A percentile compares a stretch with the other conserved stretches of the same genome.
These are phyloP conservation scores for Botrytis sinoallii DNA, from an alignment of 2,329 filamentous ascomycete genomes.

Conservation along the genomic window DNA sequence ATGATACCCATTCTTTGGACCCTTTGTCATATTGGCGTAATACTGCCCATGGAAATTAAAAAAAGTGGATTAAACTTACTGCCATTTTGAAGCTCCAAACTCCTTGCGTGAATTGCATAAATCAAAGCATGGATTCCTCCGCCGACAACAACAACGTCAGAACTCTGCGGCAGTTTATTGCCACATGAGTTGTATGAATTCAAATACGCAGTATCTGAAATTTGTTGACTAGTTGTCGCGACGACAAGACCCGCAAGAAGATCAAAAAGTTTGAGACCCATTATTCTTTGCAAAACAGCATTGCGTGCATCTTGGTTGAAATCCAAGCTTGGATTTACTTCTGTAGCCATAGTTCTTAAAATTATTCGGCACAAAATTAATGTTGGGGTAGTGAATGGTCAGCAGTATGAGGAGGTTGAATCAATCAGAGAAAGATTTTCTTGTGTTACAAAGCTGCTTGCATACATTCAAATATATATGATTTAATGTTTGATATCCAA, in stretches of 20 bases:
- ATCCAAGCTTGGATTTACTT: not conserved
- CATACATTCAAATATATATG: not conserved
- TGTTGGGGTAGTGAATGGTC: not conserved
- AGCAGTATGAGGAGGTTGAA: not conserved
- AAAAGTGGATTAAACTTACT: slow-evolving; percentile 1
- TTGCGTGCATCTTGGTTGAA: not conserved
- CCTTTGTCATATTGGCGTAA: not conserved
- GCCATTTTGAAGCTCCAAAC: slow-evolving; percentile 19
- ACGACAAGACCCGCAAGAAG: not conserved
- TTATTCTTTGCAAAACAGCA: not conserved
- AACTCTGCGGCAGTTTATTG: slow-evolving; percentile 19
- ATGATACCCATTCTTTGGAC: not conserved
- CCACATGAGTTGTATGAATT: slow-evolving; percentile 1
- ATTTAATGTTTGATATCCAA: not conserved
- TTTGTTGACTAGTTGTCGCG: not conserved
- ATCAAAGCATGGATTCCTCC: slow-evolving; percentile 32
- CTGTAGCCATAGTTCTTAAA: not conserved
- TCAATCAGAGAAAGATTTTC: not conserved
- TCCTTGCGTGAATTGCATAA: slow-evolving; percentile 30
- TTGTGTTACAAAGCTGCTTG: not conserved
- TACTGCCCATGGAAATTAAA: not conserved
- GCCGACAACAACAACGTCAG: slow-evolving; percentile 32
- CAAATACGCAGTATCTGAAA: slow-evolving; percentile 8
- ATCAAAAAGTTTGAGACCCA: not conserved
- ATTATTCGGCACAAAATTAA: not conserved